A percentile compares a stretch with the other conserved stretches of the same genome.
Conservation (phyloP, 495 filamentous ascomycete genomes). For the Penicillium robsamsonii region DNA sequence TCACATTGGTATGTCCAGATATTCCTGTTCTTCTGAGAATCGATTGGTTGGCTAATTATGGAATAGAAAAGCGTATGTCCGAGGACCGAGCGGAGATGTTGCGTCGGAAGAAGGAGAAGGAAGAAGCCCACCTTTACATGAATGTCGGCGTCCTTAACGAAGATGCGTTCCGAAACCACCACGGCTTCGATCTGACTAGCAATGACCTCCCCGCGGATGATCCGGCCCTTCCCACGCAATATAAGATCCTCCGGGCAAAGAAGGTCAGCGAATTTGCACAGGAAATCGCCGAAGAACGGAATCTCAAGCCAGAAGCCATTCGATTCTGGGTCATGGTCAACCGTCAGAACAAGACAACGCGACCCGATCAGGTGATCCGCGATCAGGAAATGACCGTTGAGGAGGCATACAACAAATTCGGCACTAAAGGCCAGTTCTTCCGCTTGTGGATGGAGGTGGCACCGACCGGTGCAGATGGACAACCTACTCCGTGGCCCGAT, state of each 20-base stretch:
- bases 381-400: conserved; percentile 79
- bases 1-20: conserved; percentile 66
- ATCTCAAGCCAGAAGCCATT: conserved; percentile 55
- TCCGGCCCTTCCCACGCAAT: conserved; percentile 52
- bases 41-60: conserved; percentile 5
- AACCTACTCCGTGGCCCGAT: conserved; percentile 60
- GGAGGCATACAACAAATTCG: conserved; percentile 66
- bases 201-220: conserved; percentile 69
- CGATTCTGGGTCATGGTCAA: conserved; percentile 98
- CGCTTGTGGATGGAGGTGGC: conserved; percentile 83
- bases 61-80: conserved; percentile 62
- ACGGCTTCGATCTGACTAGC: conserved; percentile 79
- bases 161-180: conserved; percentile 71
- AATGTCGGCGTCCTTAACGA: conserved; percentile 76
- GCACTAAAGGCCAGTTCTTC: conserved; percentile 69
- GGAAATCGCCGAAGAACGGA: conserved; percentile 65
- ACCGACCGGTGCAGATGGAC: conserved; percentile 64
- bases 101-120: conserved; percentile 75
- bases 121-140: conserved; percentile 92
- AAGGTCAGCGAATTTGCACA: conserved; percentile 71
- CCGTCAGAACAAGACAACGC: conserved; percentile 92
- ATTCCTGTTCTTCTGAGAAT: background rate
- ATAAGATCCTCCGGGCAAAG: conserved; percentile 68
- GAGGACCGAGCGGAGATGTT: conserved; percentile 77
- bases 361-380: conserved; percentile 81